Percentiles rank a stretch among this genome's conserved stretches.
phyloP scores from a whole-genome alignment of 176 grass and related monocot species.

The Eragrostis curvula region DNA sequence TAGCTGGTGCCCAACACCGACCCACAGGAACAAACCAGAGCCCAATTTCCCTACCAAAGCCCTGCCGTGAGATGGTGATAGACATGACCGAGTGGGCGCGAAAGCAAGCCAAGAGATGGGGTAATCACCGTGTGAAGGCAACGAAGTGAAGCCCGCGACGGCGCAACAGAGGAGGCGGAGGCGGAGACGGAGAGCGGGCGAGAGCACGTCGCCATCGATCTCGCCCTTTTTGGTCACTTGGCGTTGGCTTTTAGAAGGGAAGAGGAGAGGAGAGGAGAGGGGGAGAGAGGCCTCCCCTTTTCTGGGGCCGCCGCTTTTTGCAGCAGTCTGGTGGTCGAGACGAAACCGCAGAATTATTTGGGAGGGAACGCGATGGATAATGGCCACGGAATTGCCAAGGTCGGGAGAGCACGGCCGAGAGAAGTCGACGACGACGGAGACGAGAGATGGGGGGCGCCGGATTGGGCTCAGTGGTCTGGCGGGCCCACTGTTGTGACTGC shows the following conservation, averaged over 20 bases:
- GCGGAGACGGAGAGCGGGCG: slow-evolving; percentile 43
- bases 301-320: slow-evolving; percentile 34
- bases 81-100: not conserved
- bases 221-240: not conserved
- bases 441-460: not conserved
- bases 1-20: not conserved
- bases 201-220: slow-evolving; percentile 50
- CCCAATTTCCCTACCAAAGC: not conserved
- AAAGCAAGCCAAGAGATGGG: not conserved
- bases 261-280: too few relatives aligned
- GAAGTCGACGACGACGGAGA: not conserved
- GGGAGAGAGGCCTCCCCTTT: slow-evolving; percentile 2
- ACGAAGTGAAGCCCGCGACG: slow-evolving; percentile 20
- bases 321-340: not conserved
- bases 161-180: slow-evolving; percentile 18
- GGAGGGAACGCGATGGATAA: slow-evolving; percentile 13
- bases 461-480: not conserved
- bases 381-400: slow-evolving; percentile 10
- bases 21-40: not conserved
- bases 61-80: not conserved
- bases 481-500: too few relatives aligned
- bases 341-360: not conserved
- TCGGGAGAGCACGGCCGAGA: not conserved
- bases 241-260: slow-evolving; percentile 12
- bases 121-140: slow-evolving; percentile 34